A percentile compares a stretch with the other conserved stretches of the same genome.
Conservation (phyloP, 768 basidiomycete species). For the Nidula microcarpa region DNA sequence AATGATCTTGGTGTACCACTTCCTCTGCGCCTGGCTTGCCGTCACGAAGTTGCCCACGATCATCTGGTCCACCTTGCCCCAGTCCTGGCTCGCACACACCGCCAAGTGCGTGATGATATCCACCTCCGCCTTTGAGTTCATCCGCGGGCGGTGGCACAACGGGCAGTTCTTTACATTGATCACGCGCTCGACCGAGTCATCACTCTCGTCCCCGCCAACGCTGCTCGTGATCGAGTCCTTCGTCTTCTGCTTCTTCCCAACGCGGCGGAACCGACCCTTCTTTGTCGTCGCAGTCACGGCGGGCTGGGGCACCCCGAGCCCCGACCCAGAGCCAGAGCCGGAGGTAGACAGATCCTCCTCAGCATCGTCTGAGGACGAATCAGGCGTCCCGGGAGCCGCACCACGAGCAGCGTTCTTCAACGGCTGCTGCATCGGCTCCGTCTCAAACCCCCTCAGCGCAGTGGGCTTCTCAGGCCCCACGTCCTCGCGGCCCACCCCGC, state of each 20-base stretch:
- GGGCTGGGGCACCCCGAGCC: background rate
- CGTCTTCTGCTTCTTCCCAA: background rate
- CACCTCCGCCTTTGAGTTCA: constrained; percentile 85
- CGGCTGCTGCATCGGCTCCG: constrained; percentile 46
- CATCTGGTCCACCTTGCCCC: constrained; percentile 84
- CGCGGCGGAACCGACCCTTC: constrained; percentile 7
- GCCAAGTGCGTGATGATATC: constrained; percentile 98
- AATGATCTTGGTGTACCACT: constrained; percentile 93
- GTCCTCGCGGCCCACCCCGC: constrained; percentile 8
- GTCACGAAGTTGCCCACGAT: constrained; percentile 95
- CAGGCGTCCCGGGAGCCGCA: background rate
- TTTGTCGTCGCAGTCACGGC: constrained; percentile 6
- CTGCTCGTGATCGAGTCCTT: constrained; percentile 2
- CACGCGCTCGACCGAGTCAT: constrained; percentile 67
- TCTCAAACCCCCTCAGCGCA: constrained; percentile 23
- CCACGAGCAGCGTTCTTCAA: constrained; percentile 26
- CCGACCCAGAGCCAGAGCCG: background rate
- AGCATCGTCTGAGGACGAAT: constrained; percentile 13
- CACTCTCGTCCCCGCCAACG: constrained; percentile 11
- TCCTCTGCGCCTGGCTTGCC: constrained; percentile 90
- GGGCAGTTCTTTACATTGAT: constrained; percentile 97
- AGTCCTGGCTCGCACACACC: constrained; percentile 91
- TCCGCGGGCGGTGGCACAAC: constrained; percentile 82
- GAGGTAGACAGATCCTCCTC: constrained; percentile 3
- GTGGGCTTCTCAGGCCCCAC: constrained; percentile 6